phyloP scores from a whole-genome alignment of 225 moss, liverwort and hornwort genomes.

The Takakia lepidozioides region DNA sequence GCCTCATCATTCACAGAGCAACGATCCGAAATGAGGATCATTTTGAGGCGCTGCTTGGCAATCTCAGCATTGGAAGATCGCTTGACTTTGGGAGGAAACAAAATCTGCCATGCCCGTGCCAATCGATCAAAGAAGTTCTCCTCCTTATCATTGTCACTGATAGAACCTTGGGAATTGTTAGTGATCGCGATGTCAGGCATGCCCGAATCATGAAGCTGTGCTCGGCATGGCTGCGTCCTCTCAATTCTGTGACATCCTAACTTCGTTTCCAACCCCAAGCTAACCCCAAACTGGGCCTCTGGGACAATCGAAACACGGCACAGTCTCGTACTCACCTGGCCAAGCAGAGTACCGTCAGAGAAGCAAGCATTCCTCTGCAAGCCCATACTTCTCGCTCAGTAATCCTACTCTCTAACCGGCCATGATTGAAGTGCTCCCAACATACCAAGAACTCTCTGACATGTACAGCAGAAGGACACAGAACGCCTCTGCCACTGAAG shows the following conservation, averaged over 20 bases:
- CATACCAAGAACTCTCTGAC: too few relatives aligned
- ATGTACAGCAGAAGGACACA: too few relatives aligned
- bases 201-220: constrained; percentile 20
- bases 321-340: constrained; percentile 17
- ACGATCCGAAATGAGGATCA: constrained; percentile 94
- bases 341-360: too few relatives aligned
- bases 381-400: too few relatives aligned
- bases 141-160: constrained; percentile 39
- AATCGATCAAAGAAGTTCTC: constrained; percentile 62
- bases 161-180: constrained; percentile 12
- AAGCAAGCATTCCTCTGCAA: too few relatives aligned
- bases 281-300: constrained; percentile 10
- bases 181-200: constrained; percentile 14
- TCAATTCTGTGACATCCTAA: constrained; percentile 4
- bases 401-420: too few relatives aligned
- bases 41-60: constrained; percentile 86
- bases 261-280: constrained; percentile 1
- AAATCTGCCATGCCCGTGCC: constrained; percentile 74
- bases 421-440: too few relatives aligned
- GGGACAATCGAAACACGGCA: constrained; percentile 8
- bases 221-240: constrained; percentile 17
- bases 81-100: constrained; percentile 56
- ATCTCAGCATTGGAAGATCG: constrained; percentile 65
- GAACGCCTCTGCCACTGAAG: too few relatives aligned
- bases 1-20: constrained; percentile 97